Percentiles rank a stretch among this genome's conserved stretches.
Evolutionary conservation across 441 rosid species (phyloP).

Genomic region (Euphorbia celastroides): DNA sequence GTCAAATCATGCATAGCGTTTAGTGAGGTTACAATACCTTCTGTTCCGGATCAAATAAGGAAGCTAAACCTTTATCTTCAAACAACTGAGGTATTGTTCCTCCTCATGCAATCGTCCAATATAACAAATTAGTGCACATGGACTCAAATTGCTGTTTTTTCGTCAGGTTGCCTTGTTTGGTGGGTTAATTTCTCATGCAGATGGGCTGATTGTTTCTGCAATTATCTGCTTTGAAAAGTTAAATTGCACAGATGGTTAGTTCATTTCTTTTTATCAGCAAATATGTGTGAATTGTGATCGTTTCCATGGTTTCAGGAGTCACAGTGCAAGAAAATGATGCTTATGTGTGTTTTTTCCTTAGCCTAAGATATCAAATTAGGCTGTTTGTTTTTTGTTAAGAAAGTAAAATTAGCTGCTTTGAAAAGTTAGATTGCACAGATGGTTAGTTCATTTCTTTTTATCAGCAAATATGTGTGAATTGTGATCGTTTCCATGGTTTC

Average conservation of each 20-base stretch:
- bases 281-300: neutral
- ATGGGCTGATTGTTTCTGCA: constrained; percentile 65
- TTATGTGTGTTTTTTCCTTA: neutral
- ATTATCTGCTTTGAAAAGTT: constrained; percentile 45
- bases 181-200: constrained; percentile 73
- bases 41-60: constrained; percentile 44
- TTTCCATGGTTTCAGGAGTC: neutral
- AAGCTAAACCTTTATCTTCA: constrained; percentile 75
- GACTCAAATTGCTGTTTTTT: constrained; percentile 21
- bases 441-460: constrained; percentile 40
- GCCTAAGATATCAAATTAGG: neutral
- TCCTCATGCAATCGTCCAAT: constrained; percentile 15
- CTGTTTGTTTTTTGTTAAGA: neutral
- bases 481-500: neutral
- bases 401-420: constrained; percentile 36
- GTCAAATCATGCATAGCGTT: constrained; percentile 82
- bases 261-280: constrained; percentile 5
- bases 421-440: constrained; percentile 35
- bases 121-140: constrained; percentile 4
- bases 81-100: constrained; percentile 72
- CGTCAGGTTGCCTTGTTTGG: constrained; percentile 67
- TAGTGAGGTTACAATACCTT: constrained; percentile 82
- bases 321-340: constrained; percentile 1
- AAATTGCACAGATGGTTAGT: constrained; percentile 51
- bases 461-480: neutral